phyloP scores from a whole-genome alignment of 257 asterid species.

The Knoxia roxburghii region DNA sequence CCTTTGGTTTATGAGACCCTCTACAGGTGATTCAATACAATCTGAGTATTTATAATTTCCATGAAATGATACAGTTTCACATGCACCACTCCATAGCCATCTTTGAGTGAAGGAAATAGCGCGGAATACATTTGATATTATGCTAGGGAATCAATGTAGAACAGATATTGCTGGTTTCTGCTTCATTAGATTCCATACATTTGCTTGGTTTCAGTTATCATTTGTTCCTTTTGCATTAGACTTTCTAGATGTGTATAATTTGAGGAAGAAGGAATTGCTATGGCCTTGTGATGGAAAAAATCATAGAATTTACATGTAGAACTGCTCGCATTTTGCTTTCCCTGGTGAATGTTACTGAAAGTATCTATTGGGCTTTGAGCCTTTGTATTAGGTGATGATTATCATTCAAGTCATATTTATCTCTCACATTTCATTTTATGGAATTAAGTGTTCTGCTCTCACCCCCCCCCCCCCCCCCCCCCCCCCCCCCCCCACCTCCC shows the following conservation, averaged over 20 bases:
- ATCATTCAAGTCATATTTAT: not conserved
- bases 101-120: not conserved
- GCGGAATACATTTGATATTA: not conserved
- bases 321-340: not conserved
- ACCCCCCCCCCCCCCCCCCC: too few relatives aligned
- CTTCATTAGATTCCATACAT: not conserved
- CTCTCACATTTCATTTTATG: not conserved
- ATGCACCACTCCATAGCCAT: not conserved
- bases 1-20: constrained; percentile 91
- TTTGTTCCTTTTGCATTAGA: not conserved
- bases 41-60: not conserved
- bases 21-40: constrained; percentile 48
- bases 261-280: not conserved
- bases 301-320: not conserved
- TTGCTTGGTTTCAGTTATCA: not conserved
- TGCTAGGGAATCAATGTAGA: not conserved
- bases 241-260: not conserved
- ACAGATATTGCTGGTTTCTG: not conserved
- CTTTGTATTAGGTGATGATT: not conserved
- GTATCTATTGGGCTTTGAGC: not conserved
- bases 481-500: too few relatives aligned
- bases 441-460: not conserved
- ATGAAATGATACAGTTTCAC: not conserved
- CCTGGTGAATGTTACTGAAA: not conserved
- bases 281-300: not conserved